Conservation (phyloP, 2,329 filamentous ascomycete species). For the Rasamsonia emersonii region DNA sequence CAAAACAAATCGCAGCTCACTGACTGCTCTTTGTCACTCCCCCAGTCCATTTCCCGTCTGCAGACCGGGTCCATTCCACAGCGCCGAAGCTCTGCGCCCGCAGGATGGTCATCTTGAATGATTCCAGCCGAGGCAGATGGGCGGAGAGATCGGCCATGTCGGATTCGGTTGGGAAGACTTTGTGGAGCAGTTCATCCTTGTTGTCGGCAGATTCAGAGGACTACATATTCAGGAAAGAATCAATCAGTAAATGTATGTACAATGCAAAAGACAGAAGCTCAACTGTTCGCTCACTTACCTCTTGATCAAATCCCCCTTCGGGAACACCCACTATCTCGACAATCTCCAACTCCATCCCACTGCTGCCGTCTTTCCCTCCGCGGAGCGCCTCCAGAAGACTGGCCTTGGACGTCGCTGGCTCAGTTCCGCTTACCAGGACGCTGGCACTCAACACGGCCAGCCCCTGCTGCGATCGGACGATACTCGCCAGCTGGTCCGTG, state of each 20-base stretch:
- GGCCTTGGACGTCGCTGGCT: constrained; percentile 20
- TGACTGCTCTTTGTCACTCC: constrained; percentile 1
- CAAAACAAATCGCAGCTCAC: too few species aligned
- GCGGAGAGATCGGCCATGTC: constrained; percentile 24
- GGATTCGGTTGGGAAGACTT: constrained; percentile 4
- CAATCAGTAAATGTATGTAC: too few species aligned
- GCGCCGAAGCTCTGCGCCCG: constrained; percentile 14
- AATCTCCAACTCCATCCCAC: constrained; percentile 26
- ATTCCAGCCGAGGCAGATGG: constrained; percentile 25
- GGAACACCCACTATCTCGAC: constrained; percentile 33
- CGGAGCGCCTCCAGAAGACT: constrained; percentile 23
- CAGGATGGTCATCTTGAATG: constrained; percentile 30
- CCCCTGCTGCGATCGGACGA: constrained; percentile 28
- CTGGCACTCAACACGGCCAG: constrained; percentile 32
- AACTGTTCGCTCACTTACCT: constrained; percentile 17
- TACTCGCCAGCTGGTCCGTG: constrained; percentile 21
- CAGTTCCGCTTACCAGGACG: constrained; percentile 26
- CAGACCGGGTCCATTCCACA: constrained; percentile 7
- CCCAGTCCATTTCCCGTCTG: constrained; percentile 2
- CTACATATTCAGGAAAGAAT: too few species aligned
- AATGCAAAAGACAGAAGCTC: too few species aligned
- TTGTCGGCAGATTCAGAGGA: background rate
- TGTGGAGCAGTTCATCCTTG: constrained; percentile 4
- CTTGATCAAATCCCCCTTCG: constrained; percentile 28
- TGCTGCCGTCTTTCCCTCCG: constrained; percentile 1